Conservation (phyloP, 495 filamentous ascomycete genomes). For the Hypoxylon crocopeplum region DNA sequence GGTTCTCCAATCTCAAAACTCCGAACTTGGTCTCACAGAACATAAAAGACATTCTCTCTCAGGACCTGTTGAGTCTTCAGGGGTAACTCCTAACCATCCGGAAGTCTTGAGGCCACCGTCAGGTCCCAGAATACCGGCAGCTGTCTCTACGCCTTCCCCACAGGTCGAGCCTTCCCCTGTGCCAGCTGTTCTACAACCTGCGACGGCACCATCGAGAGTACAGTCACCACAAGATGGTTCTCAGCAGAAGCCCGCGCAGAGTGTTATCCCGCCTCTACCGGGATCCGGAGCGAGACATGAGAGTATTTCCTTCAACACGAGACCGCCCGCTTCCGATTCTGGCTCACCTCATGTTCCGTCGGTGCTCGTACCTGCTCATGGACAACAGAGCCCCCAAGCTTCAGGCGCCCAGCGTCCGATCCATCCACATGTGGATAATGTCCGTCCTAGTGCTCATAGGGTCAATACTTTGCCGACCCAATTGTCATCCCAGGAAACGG, state of each 20-base stretch:
- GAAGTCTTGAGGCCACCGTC: slow-evolving; percentile 21
- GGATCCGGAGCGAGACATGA: slow-evolving; percentile 36
- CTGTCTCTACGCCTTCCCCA: slow-evolving; percentile 1
- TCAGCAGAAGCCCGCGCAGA: neutral
- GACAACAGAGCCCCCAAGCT: slow-evolving; percentile 12
- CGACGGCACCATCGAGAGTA: slow-evolving; percentile 5
- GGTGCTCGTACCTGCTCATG: slow-evolving; percentile 46
- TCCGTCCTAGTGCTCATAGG: slow-evolving; percentile 17
- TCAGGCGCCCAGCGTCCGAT: neutral
- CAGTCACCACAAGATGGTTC: slow-evolving; percentile 1
- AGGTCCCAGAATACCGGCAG: slow-evolving; percentile 9
- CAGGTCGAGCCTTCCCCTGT: slow-evolving; percentile 3
- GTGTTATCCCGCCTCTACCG: neutral
- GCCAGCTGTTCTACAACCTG: slow-evolving; percentile 25
- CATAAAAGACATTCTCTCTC: slow-evolving; percentile 30
- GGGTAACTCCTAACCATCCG: neutral
- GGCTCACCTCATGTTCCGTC: slow-evolving; percentile 38
- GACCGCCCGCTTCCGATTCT: neutral
- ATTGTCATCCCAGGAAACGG: slow-evolving; percentile 3
- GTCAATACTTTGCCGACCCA: slow-evolving; percentile 32
- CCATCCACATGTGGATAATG: slow-evolving; percentile 1
- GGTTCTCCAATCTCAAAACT: slow-evolving; percentile 37
- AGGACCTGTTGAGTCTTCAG: slow-evolving; percentile 4
- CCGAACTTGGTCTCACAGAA: slow-evolving; percentile 25
- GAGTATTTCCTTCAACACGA: slow-evolving; percentile 19